A percentile compares a stretch with the other conserved stretches of the same genome.
These are phyloP conservation scores for Globisporangium ultimum DNA, from an alignment of 352 stramenopile genomes.

Conservation along the genomic window DNA sequence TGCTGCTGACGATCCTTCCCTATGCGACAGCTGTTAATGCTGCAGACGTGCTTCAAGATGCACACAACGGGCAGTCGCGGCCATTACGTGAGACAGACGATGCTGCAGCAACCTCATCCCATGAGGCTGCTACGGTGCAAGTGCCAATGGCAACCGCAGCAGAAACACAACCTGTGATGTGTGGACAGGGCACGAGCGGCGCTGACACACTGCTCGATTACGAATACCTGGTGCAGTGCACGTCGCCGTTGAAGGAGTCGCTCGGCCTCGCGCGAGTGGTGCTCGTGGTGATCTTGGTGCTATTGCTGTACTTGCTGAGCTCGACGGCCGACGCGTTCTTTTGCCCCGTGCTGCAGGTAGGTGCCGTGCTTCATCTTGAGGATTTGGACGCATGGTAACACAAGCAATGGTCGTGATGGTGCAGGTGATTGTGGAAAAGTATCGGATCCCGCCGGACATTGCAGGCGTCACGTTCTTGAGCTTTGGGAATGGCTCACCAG, in stretches of 20 bases:
- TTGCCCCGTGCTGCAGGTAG: constrained; percentile 62
- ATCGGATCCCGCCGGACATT: constrained; percentile 67
- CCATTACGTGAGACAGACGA: not conserved
- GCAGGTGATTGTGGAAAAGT: constrained; percentile 70
- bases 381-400: not conserved
- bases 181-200: constrained; percentile 8
- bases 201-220: constrained; percentile 64
- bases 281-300: constrained; percentile 45
- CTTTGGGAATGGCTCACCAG: constrained; percentile 75
- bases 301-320: constrained; percentile 76
- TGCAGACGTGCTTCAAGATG: too few species aligned
- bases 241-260: constrained; percentile 34
- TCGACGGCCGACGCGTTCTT: constrained; percentile 85
- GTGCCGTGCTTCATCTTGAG: not conserved
- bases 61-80: too few species aligned
- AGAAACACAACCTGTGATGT: not conserved
- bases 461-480: constrained; percentile 79
- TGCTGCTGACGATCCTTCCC: too few species aligned
- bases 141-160: not conserved
- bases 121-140: not conserved
- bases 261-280: constrained; percentile 27
- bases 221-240: constrained; percentile 57
- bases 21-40: too few species aligned
- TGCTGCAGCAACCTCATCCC: not conserved
- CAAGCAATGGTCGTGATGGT: not conserved